phyloP scores from a whole-genome alignment of 192 early-diverging fungal species.

The Allomyces macrogynus region DNA sequence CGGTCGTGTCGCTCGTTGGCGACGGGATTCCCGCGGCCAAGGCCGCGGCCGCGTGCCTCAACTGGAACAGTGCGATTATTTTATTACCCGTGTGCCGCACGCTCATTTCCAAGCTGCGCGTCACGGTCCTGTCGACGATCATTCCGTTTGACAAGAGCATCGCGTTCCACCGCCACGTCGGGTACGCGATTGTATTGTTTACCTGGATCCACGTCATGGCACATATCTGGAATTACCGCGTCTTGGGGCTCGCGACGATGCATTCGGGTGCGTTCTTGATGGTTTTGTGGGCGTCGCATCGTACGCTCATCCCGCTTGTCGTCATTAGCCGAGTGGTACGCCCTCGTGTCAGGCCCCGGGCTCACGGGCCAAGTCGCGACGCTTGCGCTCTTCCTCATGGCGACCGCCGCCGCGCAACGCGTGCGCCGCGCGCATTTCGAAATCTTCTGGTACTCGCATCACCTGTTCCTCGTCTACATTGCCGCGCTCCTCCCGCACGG shows the following conservation, averaged over 20 bases:
- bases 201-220: slow-evolving; percentile 43
- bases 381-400: slow-evolving; percentile 53
- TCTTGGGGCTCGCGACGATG: slow-evolving; percentile 8
- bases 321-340: slow-evolving; percentile 20
- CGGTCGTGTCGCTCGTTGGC: background rate
- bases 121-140: slow-evolving; percentile 46
- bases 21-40: background rate
- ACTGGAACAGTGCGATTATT: slow-evolving; percentile 55
- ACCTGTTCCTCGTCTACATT: slow-evolving; percentile 70
- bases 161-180: slow-evolving; percentile 60
- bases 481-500: slow-evolving; percentile 59
- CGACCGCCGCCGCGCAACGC: slow-evolving; percentile 39
- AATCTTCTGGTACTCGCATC: slow-evolving; percentile 71
- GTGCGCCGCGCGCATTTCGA: slow-evolving; percentile 23
- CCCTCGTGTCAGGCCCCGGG: slow-evolving; percentile 50
- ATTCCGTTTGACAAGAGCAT: slow-evolving; percentile 71
- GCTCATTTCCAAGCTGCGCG: slow-evolving; percentile 50
- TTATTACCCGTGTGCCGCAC: slow-evolving; percentile 67
- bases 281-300: too few relatives aligned
- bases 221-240: slow-evolving; percentile 62
- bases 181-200: slow-evolving; percentile 56
- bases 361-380: slow-evolving; percentile 57
- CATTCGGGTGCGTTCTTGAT: slow-evolving; percentile 1
- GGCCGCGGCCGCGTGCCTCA: slow-evolving; percentile 36
- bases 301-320: too few relatives aligned